Evolutionary conservation across 257 asterid genomes (phyloP).

Genomic region (Scutellaria baicalensis): DNA sequence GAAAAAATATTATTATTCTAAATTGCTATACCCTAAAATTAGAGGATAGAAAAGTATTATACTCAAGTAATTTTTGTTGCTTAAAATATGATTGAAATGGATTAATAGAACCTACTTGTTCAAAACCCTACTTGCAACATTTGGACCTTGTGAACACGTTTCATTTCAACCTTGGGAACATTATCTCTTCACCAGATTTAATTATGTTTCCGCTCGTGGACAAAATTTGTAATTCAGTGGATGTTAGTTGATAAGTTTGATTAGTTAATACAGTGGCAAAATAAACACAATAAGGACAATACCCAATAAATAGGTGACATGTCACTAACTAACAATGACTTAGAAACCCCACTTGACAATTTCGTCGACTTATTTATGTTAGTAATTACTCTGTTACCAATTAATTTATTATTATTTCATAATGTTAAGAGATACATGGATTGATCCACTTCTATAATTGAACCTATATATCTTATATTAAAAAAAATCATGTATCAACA

Average conservation of each 20-base stretch:
- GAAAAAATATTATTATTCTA: no score
- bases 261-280: background rate
- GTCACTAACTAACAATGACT: background rate
- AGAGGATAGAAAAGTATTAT: no score
- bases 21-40: no score
- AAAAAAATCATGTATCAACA: constrained; percentile 2
- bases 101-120: no score
- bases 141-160: no score
- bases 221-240: no score
- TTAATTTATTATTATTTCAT: background rate
- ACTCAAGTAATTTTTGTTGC: no score
- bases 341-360: background rate
- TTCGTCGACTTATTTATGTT: background rate
- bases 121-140: no score
- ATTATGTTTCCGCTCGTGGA: no score
- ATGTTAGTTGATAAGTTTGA: background rate
- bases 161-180: no score
- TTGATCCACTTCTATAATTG: constrained; percentile 6
- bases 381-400: background rate
- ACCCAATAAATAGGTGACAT: background rate
- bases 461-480: background rate
- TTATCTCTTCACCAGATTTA: no score
- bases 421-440: background rate
- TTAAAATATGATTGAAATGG: no score
- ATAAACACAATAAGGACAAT: background rate